Conservation (phyloP, 2,329 filamentous ascomycete genomes). For the Paraphoma chrysanthemicola region DNA sequence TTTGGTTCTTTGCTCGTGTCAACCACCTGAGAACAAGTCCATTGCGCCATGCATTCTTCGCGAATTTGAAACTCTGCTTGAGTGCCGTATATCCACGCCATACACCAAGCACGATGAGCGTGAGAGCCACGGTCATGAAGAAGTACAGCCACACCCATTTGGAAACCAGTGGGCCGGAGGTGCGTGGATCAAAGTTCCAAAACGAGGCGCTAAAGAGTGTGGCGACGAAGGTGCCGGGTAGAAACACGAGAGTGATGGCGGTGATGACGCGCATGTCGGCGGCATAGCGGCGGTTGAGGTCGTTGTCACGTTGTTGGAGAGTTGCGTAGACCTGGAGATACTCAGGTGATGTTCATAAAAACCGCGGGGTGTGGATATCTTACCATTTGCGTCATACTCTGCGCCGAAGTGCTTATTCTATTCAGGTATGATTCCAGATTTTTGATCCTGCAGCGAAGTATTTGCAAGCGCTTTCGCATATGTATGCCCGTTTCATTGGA, state of each 20-base stretch:
- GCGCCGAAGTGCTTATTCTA: no score
- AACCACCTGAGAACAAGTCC: background rate
- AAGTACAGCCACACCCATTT: conserved; percentile 1
- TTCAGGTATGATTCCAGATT: no score
- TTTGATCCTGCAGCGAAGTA: no score
- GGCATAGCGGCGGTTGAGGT: conserved; percentile 21
- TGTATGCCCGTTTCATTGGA: background rate
- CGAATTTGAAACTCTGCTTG: background rate
- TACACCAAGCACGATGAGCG: background rate
- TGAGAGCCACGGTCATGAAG: background rate
- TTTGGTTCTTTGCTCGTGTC: background rate
- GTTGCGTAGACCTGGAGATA: conserved; percentile 20
- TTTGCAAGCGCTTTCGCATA: background rate
- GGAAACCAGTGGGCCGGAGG: background rate
- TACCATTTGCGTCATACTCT: background rate
- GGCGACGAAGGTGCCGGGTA: conserved; percentile 26
- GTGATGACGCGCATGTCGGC: conserved; percentile 32
- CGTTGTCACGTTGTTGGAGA: conserved; percentile 26
- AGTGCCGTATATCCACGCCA: background rate
- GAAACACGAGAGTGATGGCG: conserved; percentile 25
- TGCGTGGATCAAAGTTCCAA: background rate
- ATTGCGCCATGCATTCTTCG: background rate
- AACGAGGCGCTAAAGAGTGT: conserved; percentile 15
- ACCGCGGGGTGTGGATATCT: background rate
- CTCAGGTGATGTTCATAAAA: background rate